Evolutionary conservation across 768 basidiomycete species (phyloP), one percentile per base, ranked within the genome.

Genomic region (Tulasnella sp.): DNA sequence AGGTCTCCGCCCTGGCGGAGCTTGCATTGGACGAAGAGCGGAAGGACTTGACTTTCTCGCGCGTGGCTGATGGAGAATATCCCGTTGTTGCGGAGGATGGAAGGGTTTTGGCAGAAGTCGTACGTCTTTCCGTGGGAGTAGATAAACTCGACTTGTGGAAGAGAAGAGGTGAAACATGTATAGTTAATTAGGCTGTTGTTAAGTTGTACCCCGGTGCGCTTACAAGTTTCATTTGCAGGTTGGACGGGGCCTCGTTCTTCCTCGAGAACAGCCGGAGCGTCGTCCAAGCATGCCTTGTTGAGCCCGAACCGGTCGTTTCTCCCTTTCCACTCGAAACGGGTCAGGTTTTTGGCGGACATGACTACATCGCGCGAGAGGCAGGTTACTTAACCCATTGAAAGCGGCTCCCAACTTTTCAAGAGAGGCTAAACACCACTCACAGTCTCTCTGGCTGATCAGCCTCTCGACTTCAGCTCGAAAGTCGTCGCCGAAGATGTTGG

Each of bases 21-120:
- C 22, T 75, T 75, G 62, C 69, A 74, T 42, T 75, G 74, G 19
- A 75, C 74, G 44, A 74, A 75, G 26, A 62, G 42, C 6, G 75
- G 75, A 5, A 26, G 26, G 16, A 75, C 39, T 22, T 36, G 26
- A 16, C 42, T 44, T 14, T 71, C 62, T 6, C 66, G 67, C 19
- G 44, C 37, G 32, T 47, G 72, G 3, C 59, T 22, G 39, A 67
- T 44, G 35, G 72, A 35, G 32, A 74, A 62, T 12, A 69, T 44
- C 22, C 63, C 16, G 16, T 69, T 36, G n/a, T 69, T 52, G 26
- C 42, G 35, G 9, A 75, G 34, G 41, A 65, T 26, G 42, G 69
- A 42, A 36, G 67, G 67, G 29, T 68, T 68, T 34, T 44, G n/a
- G 32, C 67, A 68, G 32, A 41, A 68, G 42, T 68, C 39, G 32